Conservation (phyloP, 2,329 filamentous ascomycete species). For the Hymenoscyphus fructigenus region DNA sequence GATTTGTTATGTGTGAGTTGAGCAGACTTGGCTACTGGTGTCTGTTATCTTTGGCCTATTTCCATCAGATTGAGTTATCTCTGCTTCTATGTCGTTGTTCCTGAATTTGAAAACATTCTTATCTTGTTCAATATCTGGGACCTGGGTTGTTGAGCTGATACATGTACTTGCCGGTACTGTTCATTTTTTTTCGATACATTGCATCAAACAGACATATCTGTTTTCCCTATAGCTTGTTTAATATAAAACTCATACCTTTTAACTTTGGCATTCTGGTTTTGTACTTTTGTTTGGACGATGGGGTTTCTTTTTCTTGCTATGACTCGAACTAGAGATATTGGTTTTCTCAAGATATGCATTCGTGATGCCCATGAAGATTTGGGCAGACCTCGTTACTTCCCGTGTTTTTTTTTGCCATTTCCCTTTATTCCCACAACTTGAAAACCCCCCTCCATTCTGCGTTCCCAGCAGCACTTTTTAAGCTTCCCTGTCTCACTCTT, state of each 20-base stretch:
- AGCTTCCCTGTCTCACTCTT: neutral
- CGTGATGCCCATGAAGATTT: neutral
- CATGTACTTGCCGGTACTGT: neutral
- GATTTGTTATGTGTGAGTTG: conserved; percentile 53
- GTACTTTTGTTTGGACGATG: too few relatives aligned
- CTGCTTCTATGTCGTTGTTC: neutral
- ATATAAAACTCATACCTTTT: too few relatives aligned
- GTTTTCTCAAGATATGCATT: neutral
- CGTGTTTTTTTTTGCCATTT: too few relatives aligned
- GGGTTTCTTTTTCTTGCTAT: too few relatives aligned
- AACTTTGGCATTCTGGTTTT: too few relatives aligned
- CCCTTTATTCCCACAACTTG: neutral
- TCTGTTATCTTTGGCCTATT: neutral
- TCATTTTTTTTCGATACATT: too few relatives aligned
- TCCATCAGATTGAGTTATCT: neutral
- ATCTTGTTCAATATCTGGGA: neutral
- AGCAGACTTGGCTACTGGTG: neutral
- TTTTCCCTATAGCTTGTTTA: too few relatives aligned
- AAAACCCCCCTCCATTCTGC: neutral
- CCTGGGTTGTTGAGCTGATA: neutral
- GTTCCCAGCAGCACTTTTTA: neutral
- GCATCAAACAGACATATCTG: too few relatives aligned
- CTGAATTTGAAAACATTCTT: neutral
- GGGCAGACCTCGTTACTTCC: neutral
- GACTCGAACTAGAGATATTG: neutral